phyloP scores from a whole-genome alignment of 176 grass and related monocot genomes.

The Themeda triandra region DNA sequence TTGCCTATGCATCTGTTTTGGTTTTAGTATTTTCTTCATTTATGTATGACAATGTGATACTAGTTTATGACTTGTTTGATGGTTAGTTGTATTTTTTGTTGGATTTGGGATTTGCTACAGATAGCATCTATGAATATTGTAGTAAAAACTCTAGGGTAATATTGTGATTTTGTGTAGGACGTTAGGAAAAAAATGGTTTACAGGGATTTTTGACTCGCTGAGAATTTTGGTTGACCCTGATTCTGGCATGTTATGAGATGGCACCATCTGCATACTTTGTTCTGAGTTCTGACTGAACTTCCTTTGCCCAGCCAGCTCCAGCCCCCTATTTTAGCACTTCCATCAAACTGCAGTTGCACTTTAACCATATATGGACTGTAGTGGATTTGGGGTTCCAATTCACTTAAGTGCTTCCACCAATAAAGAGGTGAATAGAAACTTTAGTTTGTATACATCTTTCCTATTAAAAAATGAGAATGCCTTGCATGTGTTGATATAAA shows the following conservation, averaged over 20 bases:
- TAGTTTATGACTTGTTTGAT: slow-evolving; percentile 4
- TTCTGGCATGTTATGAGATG: background rate
- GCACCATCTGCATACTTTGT: background rate
- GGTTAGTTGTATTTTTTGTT: background rate
- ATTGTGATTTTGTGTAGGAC: background rate
- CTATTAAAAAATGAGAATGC: background rate
- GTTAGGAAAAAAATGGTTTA: background rate
- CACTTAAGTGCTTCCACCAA: background rate
- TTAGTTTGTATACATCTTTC: background rate
- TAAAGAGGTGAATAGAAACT: background rate
- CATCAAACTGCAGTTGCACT: background rate
- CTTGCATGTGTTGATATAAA: background rate
- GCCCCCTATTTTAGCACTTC: background rate
- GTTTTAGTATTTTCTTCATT: background rate
- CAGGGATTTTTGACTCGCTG: background rate
- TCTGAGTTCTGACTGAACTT: background rate
- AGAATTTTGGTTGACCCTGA: background rate
- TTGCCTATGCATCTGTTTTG: background rate
- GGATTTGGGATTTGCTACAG: background rate
- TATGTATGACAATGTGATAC: background rate
- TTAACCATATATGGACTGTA: background rate
- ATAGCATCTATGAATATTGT: background rate
- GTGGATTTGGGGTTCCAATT: background rate
- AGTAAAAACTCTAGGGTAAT: background rate
- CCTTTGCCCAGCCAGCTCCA: background rate